Percentiles rank a stretch among this genome's conserved stretches.
These are phyloP conservation scores for Arxiozyma bovina DNA, from an alignment of 1,139 yeast genomes.

Conservation along the genomic window DNA sequence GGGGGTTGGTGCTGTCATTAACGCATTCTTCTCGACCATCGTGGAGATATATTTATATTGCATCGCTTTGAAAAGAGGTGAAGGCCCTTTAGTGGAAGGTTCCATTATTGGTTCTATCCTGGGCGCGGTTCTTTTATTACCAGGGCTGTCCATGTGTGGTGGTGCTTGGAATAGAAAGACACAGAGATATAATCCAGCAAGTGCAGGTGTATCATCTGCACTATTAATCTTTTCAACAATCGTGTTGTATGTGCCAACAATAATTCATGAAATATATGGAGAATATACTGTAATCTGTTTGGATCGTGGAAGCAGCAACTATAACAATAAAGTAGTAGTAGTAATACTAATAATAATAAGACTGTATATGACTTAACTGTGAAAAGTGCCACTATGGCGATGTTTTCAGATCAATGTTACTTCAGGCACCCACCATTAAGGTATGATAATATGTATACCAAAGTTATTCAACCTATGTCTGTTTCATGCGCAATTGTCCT, in stretches of 20 bases:
- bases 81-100: constrained; percentile 90
- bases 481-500: constrained; percentile 70
- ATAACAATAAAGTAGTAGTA: constrained; percentile 24
- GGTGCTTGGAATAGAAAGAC: constrained; percentile 90
- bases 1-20: constrained; percentile 99
- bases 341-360: constrained; percentile 19
- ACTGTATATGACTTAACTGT: constrained; percentile 25
- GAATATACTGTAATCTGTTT: constrained; percentile 70
- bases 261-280: constrained; percentile 85
- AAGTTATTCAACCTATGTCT: constrained; percentile 72
- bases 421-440: constrained; percentile 70
- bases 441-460: constrained; percentile 51
- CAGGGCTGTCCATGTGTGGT: constrained; percentile 95
- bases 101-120: constrained; percentile 92
- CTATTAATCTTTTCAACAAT: constrained; percentile 87
- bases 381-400: constrained; percentile 26
- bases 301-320: constrained; percentile 5
- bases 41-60: constrained; percentile 90
- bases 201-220: constrained; percentile 96
- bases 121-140: constrained; percentile 84
- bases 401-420: constrained; percentile 49
- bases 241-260: constrained; percentile 89
- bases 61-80: constrained; percentile 78
- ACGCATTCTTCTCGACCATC: constrained; percentile 92
- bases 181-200: constrained; percentile 87